Evolutionary conservation across 1,139 yeast species (phyloP), one percentile per base, ranked within the genome.

Genomic region (Spencermartinsiella ligniputridi): DNA sequence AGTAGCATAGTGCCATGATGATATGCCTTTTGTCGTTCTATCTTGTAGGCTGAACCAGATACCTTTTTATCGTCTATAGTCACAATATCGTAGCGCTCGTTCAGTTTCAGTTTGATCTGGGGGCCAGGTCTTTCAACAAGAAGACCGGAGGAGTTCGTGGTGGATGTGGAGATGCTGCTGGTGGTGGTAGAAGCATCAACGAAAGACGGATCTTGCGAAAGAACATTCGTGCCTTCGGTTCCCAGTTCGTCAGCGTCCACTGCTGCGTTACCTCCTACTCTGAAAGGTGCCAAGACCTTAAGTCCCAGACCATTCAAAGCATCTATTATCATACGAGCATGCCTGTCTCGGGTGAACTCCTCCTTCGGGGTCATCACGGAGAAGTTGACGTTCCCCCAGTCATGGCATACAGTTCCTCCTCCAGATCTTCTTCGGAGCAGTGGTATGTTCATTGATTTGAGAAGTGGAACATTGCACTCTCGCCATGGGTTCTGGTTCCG

Each of bases 371-470:
- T 80, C 73, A 92, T 81, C 54, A 78, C 88, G 5, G 95, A 82
- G 63, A 83, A 94, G 60, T 94, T 94, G 18, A 83, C 80, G 58
- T 94, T 94, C 0, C 97, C 96, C n/a, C 73, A 56, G 63, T 92
- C 98, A 61, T 94, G 99, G 9, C 89, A 96, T 0, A 94, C 99
- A 0, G 97, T 81, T 0, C 99, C 99, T 1, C 99, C 99, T 1
- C 99, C 99, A 1, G 95, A 83, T 39, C 76, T 70, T 48, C 99
- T 71, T 52, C 98, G 70, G 2, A 94, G 64, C 11, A 90, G 62
- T 0, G 95, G 92, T n/a, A 87, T 72, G 1, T 71, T 70, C 11
- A 78, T 63, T 0, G 71, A 57, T 4, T 73, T 68, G 9, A 87
- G 67, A n/a, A 79, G 57, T 0, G 80, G 76, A 3, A 92, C 50